Evolutionary conservation across 169 alveolate genomes (phyloP).

Genomic region (Plasmodium berghei): DNA sequence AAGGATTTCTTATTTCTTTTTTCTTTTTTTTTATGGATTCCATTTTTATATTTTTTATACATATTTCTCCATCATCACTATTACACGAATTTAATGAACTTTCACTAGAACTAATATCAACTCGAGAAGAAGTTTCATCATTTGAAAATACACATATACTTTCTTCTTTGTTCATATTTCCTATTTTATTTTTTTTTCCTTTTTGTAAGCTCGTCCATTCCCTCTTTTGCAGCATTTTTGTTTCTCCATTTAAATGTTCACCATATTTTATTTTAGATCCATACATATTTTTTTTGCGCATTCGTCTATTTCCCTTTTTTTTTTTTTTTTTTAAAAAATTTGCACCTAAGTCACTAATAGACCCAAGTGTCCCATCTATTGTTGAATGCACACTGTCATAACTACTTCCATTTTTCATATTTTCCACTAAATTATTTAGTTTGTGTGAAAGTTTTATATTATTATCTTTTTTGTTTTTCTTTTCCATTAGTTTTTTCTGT

Average conservation of each 20-base stretch:
- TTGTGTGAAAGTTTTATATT: slow-evolving; percentile 33
- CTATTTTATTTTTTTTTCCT: slow-evolving; percentile 1
- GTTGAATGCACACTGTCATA: slow-evolving; percentile 66
- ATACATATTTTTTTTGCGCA: background rate
- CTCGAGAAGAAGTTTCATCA: background rate
- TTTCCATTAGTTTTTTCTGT: slow-evolving; percentile 34
- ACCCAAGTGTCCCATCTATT: slow-evolving; percentile 41
- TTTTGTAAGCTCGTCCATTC: background rate
- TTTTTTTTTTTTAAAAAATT: background rate
- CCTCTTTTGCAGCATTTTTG: background rate
- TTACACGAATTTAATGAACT: slow-evolving; percentile 13
- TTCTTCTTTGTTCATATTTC: background rate
- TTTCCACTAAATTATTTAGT: slow-evolving; percentile 34
- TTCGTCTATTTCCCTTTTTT: slow-evolving; percentile 4
- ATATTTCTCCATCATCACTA: slow-evolving; percentile 34
- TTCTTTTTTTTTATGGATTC: background rate
- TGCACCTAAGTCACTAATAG: slow-evolving; percentile 1
- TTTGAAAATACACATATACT: slow-evolving; percentile 22
- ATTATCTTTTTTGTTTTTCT: slow-evolving; percentile 36
- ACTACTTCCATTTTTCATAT: slow-evolving; percentile 69
- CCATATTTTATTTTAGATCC: background rate
- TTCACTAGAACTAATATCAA: slow-evolving; percentile 31
- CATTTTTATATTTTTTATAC: slow-evolving; percentile 33
- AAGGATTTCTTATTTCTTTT: background rate
- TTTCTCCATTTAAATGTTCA: background rate